phyloP scores from a whole-genome alignment of 2,329 filamentous ascomycete genomes.

The Exophiala sp. region DNA sequence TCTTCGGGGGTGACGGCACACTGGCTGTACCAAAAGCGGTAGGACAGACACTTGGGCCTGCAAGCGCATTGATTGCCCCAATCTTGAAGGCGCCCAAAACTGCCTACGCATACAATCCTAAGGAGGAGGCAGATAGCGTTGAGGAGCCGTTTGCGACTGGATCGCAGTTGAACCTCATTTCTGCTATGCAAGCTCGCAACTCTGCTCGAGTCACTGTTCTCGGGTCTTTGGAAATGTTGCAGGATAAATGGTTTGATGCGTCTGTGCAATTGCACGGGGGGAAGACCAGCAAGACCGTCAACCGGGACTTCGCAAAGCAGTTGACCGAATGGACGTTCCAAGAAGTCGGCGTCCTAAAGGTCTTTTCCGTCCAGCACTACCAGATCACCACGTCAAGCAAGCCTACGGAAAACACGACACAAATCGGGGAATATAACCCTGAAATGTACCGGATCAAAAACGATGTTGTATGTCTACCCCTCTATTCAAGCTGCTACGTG shows the following conservation, averaged over 20 bases:
- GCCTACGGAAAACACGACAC: conserved; percentile 45
- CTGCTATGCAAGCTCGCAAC: conserved; percentile 83
- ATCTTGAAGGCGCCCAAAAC: conserved; percentile 76
- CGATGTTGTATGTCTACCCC: conserved; percentile 67
- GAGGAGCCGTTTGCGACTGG: conserved; percentile 84
- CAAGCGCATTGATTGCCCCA: conserved; percentile 68
- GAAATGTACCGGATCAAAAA: conserved; percentile 93
- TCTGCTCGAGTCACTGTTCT: conserved; percentile 82
- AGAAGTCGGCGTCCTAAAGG: conserved; percentile 81
- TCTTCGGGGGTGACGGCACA: conserved; percentile 64
- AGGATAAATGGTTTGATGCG: conserved; percentile 82
- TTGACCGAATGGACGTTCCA: conserved; percentile 95
- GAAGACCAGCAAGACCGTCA: conserved; percentile 61
- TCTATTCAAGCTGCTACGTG: not conserved
- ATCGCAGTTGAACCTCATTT: conserved; percentile 75
- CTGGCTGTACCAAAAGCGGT: conserved; percentile 77
- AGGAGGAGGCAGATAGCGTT: conserved; percentile 63
- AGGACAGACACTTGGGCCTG: conserved; percentile 73
- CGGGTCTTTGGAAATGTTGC: conserved; percentile 78
- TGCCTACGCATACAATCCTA: conserved; percentile 89
- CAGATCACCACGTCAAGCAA: conserved; percentile 45
- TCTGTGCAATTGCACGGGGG: conserved; percentile 57
- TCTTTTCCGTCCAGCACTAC: conserved; percentile 76
- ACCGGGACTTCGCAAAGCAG: conserved; percentile 77
- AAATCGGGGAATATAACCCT: conserved; percentile 58